These are phyloP conservation scores for Tetrapisispora fleetii DNA, from an alignment of 805 yeast species.

Conservation along the genomic window DNA sequence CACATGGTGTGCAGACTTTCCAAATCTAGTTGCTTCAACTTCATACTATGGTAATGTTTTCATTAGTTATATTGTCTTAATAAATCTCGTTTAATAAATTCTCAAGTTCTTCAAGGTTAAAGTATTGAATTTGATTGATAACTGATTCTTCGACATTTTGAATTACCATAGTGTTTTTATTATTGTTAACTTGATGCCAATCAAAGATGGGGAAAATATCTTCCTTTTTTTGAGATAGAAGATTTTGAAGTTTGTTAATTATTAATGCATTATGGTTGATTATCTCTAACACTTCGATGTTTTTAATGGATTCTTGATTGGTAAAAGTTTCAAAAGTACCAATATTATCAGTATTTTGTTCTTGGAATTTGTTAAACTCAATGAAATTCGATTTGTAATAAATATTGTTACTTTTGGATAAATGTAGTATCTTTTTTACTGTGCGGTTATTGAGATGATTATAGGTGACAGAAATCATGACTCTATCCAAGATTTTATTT, in stretches of 20 bases:
- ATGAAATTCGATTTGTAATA: neutral
- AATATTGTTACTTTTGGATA: neutral
- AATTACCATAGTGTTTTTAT: neutral
- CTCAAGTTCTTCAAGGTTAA: slow-evolving; percentile 2
- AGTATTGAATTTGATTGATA: neutral
- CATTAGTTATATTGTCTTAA: neutral
- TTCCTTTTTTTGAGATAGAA: neutral
- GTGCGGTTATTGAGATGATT: neutral
- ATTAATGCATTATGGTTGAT: neutral
- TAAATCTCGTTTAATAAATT: neutral
- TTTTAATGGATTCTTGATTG: neutral
- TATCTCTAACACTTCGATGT: neutral
- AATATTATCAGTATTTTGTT: neutral
- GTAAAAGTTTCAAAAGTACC: neutral
- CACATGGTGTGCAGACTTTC: neutral
- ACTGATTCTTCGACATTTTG: slow-evolving; percentile 1
- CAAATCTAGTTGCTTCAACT: neutral
- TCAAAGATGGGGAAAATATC: neutral
- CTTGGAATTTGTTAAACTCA: neutral
- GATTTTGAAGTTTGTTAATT: neutral
- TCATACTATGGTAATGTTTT: neutral
- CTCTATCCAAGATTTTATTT: neutral
- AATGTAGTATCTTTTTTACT: neutral
- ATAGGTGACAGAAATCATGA: neutral
- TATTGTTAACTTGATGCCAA: neutral